Conservation (phyloP, 768 basidiomycete species). For the Coprinopsis cinerea region DNA sequence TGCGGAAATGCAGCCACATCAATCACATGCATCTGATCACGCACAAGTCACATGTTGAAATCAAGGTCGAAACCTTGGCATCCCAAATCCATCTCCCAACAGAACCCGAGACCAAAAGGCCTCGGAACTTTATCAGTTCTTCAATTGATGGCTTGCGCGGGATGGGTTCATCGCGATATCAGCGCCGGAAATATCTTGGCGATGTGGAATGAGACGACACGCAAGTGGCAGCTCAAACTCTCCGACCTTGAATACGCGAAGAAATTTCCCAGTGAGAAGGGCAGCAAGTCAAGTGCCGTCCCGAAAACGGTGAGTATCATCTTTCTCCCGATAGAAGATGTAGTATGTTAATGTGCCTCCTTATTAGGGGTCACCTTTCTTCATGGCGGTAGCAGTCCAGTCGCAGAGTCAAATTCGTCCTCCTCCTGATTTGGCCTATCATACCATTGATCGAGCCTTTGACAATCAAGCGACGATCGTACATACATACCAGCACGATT, state of each 20-base stretch:
- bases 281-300: too few species aligned
- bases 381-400: not conserved
- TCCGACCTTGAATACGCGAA: too few species aligned
- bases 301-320: not conserved
- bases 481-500: too few species aligned
- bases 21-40: too few species aligned
- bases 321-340: not conserved
- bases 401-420: too few species aligned
- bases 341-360: not conserved
- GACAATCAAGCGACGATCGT: not conserved
- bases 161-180: not conserved
- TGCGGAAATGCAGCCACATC: too few species aligned
- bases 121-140: too few species aligned
- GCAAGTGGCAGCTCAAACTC: not conserved
- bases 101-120: too few species aligned
- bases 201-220: not conserved
- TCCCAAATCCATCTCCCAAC: too few species aligned
- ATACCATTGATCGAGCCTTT: not conserved
- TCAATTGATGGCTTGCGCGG: not conserved
- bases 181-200: not conserved
- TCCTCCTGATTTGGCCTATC: not conserved
- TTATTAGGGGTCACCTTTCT: not conserved
- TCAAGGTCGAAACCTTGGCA: too few species aligned
- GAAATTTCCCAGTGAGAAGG: not conserved
- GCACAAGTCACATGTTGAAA: too few species aligned